phyloP scores from a whole-genome alignment of 2,329 filamentous ascomycete species.

The Geosmithia morbida region DNA sequence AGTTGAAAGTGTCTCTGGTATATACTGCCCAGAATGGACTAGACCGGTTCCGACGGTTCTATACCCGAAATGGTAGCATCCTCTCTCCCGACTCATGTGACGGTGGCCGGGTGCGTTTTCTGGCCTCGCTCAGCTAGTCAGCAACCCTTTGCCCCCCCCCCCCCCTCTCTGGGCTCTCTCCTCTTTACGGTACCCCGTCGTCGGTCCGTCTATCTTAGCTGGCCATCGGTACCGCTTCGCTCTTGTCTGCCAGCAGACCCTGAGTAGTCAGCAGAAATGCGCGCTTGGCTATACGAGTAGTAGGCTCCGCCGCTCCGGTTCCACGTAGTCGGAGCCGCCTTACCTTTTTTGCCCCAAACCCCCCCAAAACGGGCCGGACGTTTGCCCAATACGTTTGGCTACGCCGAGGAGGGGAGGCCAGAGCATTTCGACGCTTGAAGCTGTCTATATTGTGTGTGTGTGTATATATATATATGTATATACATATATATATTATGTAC shows the following conservation, averaged over 20 bases:
- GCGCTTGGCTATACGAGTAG: too few species aligned
- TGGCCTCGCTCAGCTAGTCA: background rate
- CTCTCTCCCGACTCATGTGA: conserved; percentile 1
- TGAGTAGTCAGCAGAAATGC: background rate
- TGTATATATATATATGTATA: too few species aligned
- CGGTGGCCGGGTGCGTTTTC: background rate
- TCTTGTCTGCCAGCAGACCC: background rate
- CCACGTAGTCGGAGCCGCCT: background rate
- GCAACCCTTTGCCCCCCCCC: too few species aligned
- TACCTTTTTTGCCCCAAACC: too few species aligned
- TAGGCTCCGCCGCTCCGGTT: background rate
- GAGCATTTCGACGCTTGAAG: background rate
- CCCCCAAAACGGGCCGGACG: background rate
- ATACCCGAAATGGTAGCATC: background rate
- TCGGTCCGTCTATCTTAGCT: background rate
- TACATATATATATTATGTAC: too few species aligned
- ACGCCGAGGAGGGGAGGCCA: background rate
- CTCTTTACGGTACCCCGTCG: too few species aligned
- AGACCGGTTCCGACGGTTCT: background rate
- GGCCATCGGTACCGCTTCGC: background rate
- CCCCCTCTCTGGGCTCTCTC: too few species aligned
- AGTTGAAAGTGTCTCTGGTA: background rate
- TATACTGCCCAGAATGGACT: background rate
- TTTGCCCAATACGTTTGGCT: background rate
- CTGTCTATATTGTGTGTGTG: too few species aligned